Conservation (phyloP, 805 yeast genomes). For the Teunomyces funiuensis region DNA sequence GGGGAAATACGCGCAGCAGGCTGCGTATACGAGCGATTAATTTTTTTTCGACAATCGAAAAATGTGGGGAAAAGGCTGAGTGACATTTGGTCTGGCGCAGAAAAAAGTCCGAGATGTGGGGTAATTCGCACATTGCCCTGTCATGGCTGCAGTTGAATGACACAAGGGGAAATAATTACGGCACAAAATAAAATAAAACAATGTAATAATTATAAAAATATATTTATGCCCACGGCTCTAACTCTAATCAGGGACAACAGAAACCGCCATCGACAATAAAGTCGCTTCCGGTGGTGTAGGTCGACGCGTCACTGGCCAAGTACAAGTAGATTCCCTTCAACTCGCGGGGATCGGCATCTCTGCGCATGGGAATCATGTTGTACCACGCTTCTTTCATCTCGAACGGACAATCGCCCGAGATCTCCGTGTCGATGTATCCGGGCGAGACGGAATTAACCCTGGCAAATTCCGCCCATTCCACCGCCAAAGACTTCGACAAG, state of each 20-base stretch:
- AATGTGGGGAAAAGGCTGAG: too few relatives aligned
- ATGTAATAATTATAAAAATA: too few relatives aligned
- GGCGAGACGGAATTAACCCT: constrained; percentile 9
- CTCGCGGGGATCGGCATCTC: constrained; percentile 22
- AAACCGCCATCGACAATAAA: constrained; percentile 23
- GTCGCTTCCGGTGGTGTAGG: constrained; percentile 22
- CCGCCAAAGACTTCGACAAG: constrained; percentile 7
- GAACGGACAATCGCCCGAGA: constrained; percentile 11
- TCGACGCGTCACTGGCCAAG: constrained; percentile 23
- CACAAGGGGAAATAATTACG: too few relatives aligned
- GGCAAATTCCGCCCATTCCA: constrained; percentile 8
- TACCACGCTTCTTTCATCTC: background rate
- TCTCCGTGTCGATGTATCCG: constrained; percentile 6
- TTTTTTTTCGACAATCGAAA: too few relatives aligned
- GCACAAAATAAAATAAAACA: too few relatives aligned
- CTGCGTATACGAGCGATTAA: too few relatives aligned
- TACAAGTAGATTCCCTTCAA: constrained; percentile 23
- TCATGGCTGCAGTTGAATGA: too few relatives aligned
- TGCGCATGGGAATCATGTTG: constrained; percentile 17
- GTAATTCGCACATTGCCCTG: too few relatives aligned
- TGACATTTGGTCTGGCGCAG: too few relatives aligned
- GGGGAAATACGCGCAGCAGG: too few relatives aligned
- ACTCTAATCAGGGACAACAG: background rate
- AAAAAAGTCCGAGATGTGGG: too few relatives aligned
- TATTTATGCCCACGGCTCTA: background rate